phyloP scores from a whole-genome alignment of 176 grass and related monocot genomes.

The Puccinellia tenuiflora region DNA sequence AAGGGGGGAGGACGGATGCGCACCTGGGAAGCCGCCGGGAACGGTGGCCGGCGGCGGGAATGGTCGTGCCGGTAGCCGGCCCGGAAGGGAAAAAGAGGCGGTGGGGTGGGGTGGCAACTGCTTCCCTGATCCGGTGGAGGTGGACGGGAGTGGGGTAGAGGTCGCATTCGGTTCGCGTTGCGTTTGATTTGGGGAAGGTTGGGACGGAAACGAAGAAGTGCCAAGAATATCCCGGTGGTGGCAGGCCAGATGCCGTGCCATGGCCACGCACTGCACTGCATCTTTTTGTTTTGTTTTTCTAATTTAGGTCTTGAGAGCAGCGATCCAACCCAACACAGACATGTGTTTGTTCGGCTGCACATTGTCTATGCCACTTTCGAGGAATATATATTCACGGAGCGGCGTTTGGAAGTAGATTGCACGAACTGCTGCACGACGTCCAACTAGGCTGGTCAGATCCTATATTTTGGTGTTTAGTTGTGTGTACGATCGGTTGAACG shows the following conservation, averaged over 20 bases:
- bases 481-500: too few species aligned
- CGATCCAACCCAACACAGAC: not conserved
- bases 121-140: constrained; percentile 14
- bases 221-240: not conserved
- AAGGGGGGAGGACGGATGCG: not conserved
- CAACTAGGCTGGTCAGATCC: not conserved
- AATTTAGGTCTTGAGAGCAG: not conserved
- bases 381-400: not conserved
- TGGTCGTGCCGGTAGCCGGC: not conserved
- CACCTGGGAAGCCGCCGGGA: not conserved
- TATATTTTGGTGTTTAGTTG: too few species aligned
- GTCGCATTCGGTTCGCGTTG: constrained; percentile 3
- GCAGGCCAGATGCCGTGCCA: constrained; percentile 4
- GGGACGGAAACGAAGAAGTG: not conserved
- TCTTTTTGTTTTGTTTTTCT: not conserved
- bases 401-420: not conserved
- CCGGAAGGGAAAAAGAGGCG: not conserved
- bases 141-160: not conserved
- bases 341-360: not conserved
- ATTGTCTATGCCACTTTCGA: not conserved
- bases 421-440: not conserved
- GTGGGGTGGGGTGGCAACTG: not conserved
- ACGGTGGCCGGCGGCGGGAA: not conserved
- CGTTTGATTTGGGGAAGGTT: constrained; percentile 13
- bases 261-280: not conserved